phyloP scores from a whole-genome alignment of 805 yeast genomes.

The Spathaspora girioi region DNA sequence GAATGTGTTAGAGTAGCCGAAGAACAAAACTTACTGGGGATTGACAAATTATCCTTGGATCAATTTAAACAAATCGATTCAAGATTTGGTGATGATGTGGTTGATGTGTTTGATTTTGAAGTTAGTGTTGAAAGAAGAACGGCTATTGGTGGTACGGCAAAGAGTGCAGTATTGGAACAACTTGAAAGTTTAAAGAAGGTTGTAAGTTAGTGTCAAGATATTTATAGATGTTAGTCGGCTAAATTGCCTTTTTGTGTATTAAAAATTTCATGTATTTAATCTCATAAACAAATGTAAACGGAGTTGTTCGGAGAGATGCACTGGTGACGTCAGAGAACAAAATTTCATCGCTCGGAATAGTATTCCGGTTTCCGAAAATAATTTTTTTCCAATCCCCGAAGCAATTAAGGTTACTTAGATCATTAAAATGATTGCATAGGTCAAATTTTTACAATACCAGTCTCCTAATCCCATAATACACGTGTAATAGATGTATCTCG shows the following conservation, averaged over 20 bases:
- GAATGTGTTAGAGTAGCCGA: slow-evolving; percentile 94
- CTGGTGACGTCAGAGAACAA: not conserved
- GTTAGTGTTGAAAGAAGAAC: slow-evolving; percentile 93
- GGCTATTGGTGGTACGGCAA: slow-evolving; percentile 97
- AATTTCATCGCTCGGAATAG: not conserved
- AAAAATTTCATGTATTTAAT: not conserved
- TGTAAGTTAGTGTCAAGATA: not conserved
- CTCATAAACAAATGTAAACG: no score
- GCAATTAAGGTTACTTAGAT: no score
- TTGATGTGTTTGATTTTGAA: slow-evolving; percentile 86
- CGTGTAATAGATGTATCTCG: no score
- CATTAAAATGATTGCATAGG: no score
- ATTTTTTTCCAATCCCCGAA: no score
- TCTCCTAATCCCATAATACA: no score
- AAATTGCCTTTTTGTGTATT: no score
- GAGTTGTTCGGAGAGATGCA: no score
- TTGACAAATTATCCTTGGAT: slow-evolving; percentile 73
- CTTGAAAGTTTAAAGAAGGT: slow-evolving; percentile 33
- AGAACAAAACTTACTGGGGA: slow-evolving; percentile 70
- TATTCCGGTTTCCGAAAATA: no score
- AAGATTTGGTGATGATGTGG: slow-evolving; percentile 79
- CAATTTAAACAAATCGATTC: slow-evolving; percentile 78
- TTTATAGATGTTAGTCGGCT: no score
- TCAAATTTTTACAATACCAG: no score
- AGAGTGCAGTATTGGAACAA: slow-evolving; percentile 80